Conservation (phyloP, 2,329 filamentous ascomycete species). For the Colletotrichum sp. region DNA sequence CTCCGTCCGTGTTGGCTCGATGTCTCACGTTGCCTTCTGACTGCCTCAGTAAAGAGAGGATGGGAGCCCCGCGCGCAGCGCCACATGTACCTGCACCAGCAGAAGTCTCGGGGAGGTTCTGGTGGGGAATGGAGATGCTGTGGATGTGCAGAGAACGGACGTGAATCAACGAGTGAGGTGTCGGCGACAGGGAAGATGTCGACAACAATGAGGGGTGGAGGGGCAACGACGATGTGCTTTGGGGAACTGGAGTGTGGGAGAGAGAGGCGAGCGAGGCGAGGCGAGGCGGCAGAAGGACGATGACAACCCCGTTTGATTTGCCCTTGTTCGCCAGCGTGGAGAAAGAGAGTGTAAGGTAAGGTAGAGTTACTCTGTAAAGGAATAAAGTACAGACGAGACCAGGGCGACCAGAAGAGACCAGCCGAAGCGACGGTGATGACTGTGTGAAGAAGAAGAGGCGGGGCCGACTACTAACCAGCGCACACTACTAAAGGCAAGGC, state of each 20-base stretch:
- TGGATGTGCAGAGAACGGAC: not conserved
- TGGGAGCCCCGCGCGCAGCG: slow-evolving; percentile 19
- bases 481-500: not conserved
- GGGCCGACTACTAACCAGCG: not conserved
- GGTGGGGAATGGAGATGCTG: not conserved
- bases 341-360: not conserved
- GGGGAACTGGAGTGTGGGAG: not conserved
- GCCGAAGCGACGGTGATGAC: not conserved
- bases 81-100: not conserved
- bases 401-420: not conserved
- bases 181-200: slow-evolving; percentile 20
- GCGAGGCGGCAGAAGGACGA: not conserved
- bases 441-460: not conserved
- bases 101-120: not conserved
- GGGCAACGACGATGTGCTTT: not conserved
- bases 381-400: not conserved
- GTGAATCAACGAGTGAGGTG: slow-evolving; percentile 8
- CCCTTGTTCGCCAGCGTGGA: not conserved
- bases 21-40: slow-evolving; percentile 20
- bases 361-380: not conserved
- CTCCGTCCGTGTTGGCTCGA: slow-evolving; percentile 18
- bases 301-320: not conserved
- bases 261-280: not conserved
- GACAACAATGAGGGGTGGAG: slow-evolving; percentile 9
- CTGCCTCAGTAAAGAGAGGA: slow-evolving; percentile 6